phyloP scores from a whole-genome alignment of 257 asterid genomes.

The Catharanthus roseus region DNA sequence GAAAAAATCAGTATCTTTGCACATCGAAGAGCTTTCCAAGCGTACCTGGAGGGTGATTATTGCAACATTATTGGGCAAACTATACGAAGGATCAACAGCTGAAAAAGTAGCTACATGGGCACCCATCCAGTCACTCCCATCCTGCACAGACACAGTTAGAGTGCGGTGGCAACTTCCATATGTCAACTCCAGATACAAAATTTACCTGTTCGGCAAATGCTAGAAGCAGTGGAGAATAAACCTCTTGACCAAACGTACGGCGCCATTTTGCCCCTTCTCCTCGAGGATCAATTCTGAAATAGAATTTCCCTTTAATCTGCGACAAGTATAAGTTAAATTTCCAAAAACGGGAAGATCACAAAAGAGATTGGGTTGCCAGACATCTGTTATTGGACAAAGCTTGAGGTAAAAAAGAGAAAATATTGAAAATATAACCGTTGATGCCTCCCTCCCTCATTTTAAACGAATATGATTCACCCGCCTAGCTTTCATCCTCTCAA shows the following conservation, averaged over 20 bases:
- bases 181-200: constrained; percentile 4
- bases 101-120: constrained; percentile 57
- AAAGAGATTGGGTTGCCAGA: not conserved
- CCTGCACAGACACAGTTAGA: constrained; percentile 33
- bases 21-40: not conserved
- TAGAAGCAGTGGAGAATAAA: constrained; percentile 67
- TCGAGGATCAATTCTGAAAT: constrained; percentile 58
- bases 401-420: not conserved
- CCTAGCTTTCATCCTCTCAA: not conserved
- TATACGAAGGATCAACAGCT: constrained; percentile 62
- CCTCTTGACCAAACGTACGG: constrained; percentile 70
- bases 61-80: constrained; percentile 65
- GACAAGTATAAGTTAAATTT: not conserved
- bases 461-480: not conserved
- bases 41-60: constrained; percentile 67
- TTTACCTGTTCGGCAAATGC: constrained; percentile 73
- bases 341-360: not conserved
- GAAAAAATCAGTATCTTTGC: not conserved
- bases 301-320: constrained; percentile 69
- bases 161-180: constrained; percentile 2
- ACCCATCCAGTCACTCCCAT: constrained; percentile 47
- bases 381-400: not conserved
- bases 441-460: not conserved
- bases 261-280: constrained; percentile 91
- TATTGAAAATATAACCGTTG: not conserved